Base-by-base conservation (phyloP, 495 filamentous ascomycete species). In the Aspergillus asperescens region DNA sequence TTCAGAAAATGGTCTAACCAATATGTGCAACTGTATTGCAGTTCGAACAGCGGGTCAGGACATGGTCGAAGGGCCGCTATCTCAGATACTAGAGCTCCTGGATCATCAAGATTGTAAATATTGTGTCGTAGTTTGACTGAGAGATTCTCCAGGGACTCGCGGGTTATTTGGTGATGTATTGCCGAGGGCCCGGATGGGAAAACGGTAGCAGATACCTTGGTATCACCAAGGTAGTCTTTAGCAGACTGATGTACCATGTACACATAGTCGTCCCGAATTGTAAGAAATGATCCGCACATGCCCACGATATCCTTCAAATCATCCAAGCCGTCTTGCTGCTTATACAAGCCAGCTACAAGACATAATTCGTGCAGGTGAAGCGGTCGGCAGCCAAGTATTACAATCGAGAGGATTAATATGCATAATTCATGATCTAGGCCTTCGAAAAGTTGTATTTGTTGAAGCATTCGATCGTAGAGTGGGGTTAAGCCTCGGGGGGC, bases 1-100 rank as follows among this genome's bases (percentile, higher is more conserved):
- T 32, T 18, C 22, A 44, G 3, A 19, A 35, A 24, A 45, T 52
- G 28, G 27, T 52, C 50, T 5, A 52, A 1, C 39, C 27, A 44
- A 16, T 52, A 52, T 19, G 7, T 45, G 40, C 40, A 52, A 45
- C 39, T 25, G 25, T 44, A 52, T 37, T 28, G 40, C 3, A 52
- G 10, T 24, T 45, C 39, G 4, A 35, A 25, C 9, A 52, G 12
- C 7, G 40, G 50, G 20, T 52, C 27, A 45, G 24, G 24, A 2
- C 37, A 15, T 9, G 50, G 50, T 44, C 1, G 27, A 5, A 13
- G 12, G 10, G 16, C 19, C 42, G 28, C 27, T 52, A 34, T 45
- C 29, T 44, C 7, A 28, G 50, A 41, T 16, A 41, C 50, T 50
- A 24, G 18, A 31, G 31, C 7, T 15, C 25, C 44, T 3, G 29